Evolutionary conservation across 2,329 filamentous ascomycete species (phyloP), one percentile per base, ranked within the genome.

Genomic region (Coleophoma cylindrospora): DNA sequence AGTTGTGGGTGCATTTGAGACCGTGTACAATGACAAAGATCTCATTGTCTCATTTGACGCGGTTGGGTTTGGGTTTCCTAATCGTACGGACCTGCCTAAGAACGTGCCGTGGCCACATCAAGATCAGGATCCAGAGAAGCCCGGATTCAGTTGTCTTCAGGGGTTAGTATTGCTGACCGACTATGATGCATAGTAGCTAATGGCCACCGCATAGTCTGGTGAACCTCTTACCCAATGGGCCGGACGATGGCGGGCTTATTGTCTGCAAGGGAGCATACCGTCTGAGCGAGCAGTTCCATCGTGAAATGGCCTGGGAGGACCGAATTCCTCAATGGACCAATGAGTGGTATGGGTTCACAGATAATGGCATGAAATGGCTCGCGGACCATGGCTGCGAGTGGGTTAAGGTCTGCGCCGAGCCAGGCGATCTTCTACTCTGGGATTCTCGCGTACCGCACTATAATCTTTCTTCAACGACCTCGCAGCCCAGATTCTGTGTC

Each of bases 81-180:
- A 71, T 54, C 66, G 66, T 43, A 62, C 55, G 13, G 64, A 73
- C 52, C 55, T 68, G 4, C 56, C 62, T 4, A 47, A 57, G 10
- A 73, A 70, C 58, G 68, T 65, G 48, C 72, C 71, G 2, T 74
- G 71, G 72, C 70, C 71, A 3, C 72, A 74, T 55, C 70, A 74
- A 41, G 72, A 74, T 49, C 71, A 74, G 53, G 68, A 73, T 48
- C 72, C 69, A 1, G 62, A 61, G 7, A 68, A 66, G 54, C 66
- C 65, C 12, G 76, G 74, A 0, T 75, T 79, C 59, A 68, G 73
- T 2, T 79, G 75, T 54, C 64, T 75, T 2, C 75, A 79, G 52
- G 76, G 76, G 4, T 65, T 79, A 0, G 71, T 8, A 27, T 27
- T 10, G 6, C 9, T 7, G 27, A 8, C 9, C 27, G 27, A 27